Base-by-base conservation (phyloP, 371 early-diverging fungal genomes). In the Apophysomyces sp. region DNA sequence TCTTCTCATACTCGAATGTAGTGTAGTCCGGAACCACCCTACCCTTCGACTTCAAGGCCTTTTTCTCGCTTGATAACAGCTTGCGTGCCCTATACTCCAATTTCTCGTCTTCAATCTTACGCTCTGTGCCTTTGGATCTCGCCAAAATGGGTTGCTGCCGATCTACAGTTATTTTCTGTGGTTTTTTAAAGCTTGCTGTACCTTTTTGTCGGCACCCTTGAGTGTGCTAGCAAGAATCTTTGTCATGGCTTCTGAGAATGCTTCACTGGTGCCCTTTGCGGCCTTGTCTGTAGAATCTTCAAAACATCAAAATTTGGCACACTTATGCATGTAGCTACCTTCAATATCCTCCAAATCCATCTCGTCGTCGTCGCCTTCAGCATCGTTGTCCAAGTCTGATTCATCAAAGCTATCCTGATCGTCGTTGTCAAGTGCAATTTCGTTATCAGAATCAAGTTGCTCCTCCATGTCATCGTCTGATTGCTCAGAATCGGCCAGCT, bases 51-150 rank as follows among this genome's bases (percentile, higher is more conserved):
- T 74, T 72, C 12, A 75, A 62, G 15, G 80, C 71, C 55, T 86
- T 91, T 69, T 84, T 86, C 63, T 94, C 91, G 13, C 77, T 82
- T 6, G 85, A 67, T 30, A 92, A 58, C 13, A 85, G 69, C 59
- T 86, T 89, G 49, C 85, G 84, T 51, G 92, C 92, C 72, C 87
- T 89, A 36, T 85, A 82, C 66, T 92, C 92, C 51, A 92, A 74
- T 67, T 89, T 92, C 51, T 85, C 89, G 55, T 94, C 90, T 55
- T 92, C 92, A 29, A 94, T 66, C 57, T 84, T 82, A 21, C 82
- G 81, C 64, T 90, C 91, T 51, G 86, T 84, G 32, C 86, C 84
- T 63, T 88, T 88, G 44, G 89, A 86, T 65, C 86, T 76, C 1
- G 92, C 87, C 60, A 94, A 74, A 71, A 94, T 89, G 4, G 94